Conservation (phyloP, 2,329 filamentous ascomycete genomes). For the Ophiosphaerella korrae region DNA sequence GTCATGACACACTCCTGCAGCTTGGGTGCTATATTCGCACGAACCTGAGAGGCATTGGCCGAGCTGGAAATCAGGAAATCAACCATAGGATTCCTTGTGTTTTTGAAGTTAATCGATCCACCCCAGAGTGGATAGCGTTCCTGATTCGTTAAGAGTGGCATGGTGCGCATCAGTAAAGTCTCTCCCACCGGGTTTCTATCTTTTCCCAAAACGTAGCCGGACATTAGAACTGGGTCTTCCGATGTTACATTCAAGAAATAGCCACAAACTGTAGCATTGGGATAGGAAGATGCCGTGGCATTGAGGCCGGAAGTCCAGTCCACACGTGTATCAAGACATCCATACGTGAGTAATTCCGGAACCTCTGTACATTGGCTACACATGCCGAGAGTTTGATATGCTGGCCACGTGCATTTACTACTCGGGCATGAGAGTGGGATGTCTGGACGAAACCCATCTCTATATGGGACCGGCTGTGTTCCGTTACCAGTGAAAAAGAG, state of each 20-base stretch:
- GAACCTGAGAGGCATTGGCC: constrained; percentile 3
- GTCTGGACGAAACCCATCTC: constrained; percentile 30
- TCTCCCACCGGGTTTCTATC: constrained; percentile 7
- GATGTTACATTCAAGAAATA: constrained; percentile 31
- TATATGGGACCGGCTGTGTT: constrained; percentile 20
- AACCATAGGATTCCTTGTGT: constrained; percentile 19
- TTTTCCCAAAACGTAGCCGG: constrained; percentile 16
- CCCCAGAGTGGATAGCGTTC: constrained; percentile 1
- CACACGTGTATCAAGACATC: constrained; percentile 10
- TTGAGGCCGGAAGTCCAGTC: constrained; percentile 23
- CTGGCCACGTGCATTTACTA: constrained; percentile 37
- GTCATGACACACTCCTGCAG: constrained; percentile 28
- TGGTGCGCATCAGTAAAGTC: constrained; percentile 11
- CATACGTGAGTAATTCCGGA: constrained; percentile 3
- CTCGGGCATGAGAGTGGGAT: constrained; percentile 35
- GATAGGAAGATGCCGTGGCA: constrained; percentile 1
- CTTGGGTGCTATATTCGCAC: constrained; percentile 10
- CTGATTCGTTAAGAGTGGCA: constrained; percentile 11
- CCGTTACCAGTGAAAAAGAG: constrained; percentile 27
- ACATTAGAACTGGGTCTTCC: constrained; percentile 15
- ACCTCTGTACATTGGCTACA: constrained; percentile 31
- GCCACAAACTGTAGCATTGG: constrained; percentile 30
- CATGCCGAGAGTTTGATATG: constrained; percentile 29
- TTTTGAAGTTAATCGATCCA: constrained; percentile 26
- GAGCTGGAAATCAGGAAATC: constrained; percentile 21